These are phyloP conservation scores for Camelina hispida DNA, from an alignment of 345 rosid species.

Conservation along the genomic window DNA sequence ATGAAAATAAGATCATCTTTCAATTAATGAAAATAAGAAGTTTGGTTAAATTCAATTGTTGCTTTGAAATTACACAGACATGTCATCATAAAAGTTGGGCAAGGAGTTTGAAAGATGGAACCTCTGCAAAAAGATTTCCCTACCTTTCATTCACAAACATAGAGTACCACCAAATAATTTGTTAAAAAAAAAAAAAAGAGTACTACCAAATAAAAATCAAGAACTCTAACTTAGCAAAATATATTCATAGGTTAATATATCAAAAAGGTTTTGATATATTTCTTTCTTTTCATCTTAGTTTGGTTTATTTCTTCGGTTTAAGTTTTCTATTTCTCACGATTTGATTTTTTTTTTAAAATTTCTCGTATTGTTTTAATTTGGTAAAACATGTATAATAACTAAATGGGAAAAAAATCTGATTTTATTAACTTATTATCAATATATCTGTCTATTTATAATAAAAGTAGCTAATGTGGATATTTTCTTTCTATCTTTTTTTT, in stretches of 20 bases:
- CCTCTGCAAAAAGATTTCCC: constrained; percentile 10
- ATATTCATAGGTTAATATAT: neutral
- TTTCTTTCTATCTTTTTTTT: neutral
- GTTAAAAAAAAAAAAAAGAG: too few species aligned
- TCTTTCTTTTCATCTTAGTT: neutral
- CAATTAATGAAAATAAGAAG: neutral
- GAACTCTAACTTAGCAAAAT: neutral
- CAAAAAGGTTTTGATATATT: neutral
- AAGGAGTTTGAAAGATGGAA: constrained; percentile 36
- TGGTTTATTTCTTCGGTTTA: neutral
- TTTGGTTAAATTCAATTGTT: constrained; percentile 34
- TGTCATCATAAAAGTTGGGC: constrained; percentile 37
- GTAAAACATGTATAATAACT: neutral
- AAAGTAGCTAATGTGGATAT: neutral
- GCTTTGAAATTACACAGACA: constrained; percentile 35
- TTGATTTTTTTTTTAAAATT: neutral
- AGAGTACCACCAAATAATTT: neutral
- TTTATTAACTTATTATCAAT: neutral
- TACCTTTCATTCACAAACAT: constrained; percentile 19
- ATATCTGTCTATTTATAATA: neutral
- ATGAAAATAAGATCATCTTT: neutral
- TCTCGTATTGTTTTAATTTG: neutral
- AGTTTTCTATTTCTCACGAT: neutral
- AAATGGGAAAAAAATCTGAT: neutral
- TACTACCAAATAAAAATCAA: constrained; percentile 20